These are phyloP conservation scores for Angomonas deanei DNA, from an alignment of 208 protist genomes.

Conservation along the genomic window DNA sequence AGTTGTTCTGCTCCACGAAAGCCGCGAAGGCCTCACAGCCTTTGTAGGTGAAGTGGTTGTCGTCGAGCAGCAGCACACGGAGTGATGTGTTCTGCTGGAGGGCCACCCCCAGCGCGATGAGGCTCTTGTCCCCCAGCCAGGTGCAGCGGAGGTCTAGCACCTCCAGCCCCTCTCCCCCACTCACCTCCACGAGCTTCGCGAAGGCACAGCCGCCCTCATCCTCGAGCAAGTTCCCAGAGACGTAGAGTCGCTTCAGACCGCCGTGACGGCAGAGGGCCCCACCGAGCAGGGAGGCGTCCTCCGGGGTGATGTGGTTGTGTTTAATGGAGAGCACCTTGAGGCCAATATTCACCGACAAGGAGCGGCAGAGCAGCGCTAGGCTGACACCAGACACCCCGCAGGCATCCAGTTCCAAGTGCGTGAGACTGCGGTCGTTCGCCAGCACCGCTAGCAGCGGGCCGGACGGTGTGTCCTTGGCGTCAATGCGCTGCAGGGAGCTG, in stretches of 20 bases:
- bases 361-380: conserved; percentile 50
- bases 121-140: conserved; percentile 72
- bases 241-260: conserved; percentile 39
- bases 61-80: conserved; percentile 46
- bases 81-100: conserved; percentile 64
- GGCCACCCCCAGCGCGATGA: conserved; percentile 81
- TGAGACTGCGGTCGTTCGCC: conserved; percentile 44
- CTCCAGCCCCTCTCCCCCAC: conserved; percentile 21
- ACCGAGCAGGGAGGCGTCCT: conserved; percentile 57
- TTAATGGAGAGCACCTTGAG: conserved; percentile 51
- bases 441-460: conserved; percentile 24
- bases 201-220: conserved; percentile 81
- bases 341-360: conserved; percentile 44
- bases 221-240: conserved; percentile 60
- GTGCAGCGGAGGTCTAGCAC: conserved; percentile 64
- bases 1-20: conserved; percentile 64
- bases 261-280: conserved; percentile 54
- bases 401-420: conserved; percentile 41
- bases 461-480: neutral
- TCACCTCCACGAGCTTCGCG: conserved; percentile 47
- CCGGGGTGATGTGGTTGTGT: conserved; percentile 47
- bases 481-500: neutral
- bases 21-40: conserved; percentile 65
- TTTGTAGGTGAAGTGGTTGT: conserved; percentile 83
- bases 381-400: conserved; percentile 57